Evolutionary conservation across 805 yeast species (phyloP).

Genomic region (Myxozyma geophila): DNA sequence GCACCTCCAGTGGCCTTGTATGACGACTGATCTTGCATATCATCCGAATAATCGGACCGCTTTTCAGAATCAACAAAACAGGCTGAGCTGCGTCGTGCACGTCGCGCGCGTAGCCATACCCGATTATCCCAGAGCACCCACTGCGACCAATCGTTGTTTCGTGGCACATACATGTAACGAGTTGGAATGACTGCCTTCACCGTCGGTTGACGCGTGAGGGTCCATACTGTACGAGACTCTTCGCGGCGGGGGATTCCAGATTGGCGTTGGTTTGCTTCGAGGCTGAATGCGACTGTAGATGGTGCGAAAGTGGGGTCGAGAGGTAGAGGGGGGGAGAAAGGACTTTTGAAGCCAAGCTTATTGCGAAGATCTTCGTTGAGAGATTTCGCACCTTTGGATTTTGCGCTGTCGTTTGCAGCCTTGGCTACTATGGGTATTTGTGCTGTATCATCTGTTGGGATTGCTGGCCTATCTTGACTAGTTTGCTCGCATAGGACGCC

Average conservation of each 20-base stretch:
- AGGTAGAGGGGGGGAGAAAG: background rate
- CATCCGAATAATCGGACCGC: too few relatives aligned
- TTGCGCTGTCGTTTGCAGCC: background rate
- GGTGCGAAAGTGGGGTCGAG: background rate
- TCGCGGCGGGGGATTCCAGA: background rate
- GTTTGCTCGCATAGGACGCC: constrained; percentile 1
- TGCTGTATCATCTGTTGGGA: background rate
- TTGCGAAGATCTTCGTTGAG: background rate
- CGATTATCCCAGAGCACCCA: constrained; percentile 24
- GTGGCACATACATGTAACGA: background rate
- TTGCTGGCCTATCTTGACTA: background rate
- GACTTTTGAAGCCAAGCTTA: background rate
- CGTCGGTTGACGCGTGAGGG: constrained; percentile 11
- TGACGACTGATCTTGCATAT: background rate
- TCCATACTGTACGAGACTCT: background rate
- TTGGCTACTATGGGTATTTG: background rate
- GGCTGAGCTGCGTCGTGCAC: background rate
- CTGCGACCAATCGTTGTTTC: constrained; percentile 14
- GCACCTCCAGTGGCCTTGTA: background rate
- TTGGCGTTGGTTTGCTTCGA: background rate
- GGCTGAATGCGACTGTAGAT: background rate
- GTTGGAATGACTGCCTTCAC: background rate
- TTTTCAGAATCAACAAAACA: too few relatives aligned
- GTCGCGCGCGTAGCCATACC: constrained; percentile 21
- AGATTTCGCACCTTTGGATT: background rate